A percentile compares a stretch with the other conserved stretches of the same genome.
Evolutionary conservation across 2,329 filamentous ascomycete species (phyloP).

Genomic region (Diaporthe aspalathi): DNA sequence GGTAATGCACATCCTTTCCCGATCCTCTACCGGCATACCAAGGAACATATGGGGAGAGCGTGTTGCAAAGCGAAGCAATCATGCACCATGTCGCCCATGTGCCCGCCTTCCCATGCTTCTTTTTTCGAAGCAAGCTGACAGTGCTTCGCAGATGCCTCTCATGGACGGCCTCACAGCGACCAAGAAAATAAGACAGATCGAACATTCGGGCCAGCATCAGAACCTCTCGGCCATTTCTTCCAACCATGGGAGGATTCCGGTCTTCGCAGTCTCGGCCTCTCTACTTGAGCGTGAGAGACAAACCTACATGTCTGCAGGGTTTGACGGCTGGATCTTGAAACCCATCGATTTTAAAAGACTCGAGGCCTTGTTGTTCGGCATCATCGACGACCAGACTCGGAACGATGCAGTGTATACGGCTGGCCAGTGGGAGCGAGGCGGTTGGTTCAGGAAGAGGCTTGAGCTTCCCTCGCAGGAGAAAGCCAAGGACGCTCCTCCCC

Average conservation of each 20-base stretch:
- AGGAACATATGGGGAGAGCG: neutral
- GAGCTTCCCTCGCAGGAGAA: conserved; percentile 31
- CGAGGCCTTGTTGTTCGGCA: conserved; percentile 75
- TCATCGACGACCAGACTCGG: conserved; percentile 70
- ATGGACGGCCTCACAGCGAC: conserved; percentile 86
- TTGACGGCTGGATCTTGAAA: conserved; percentile 92
- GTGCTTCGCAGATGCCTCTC: conserved; percentile 80
- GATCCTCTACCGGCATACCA: neutral
- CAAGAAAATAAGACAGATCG: conserved; percentile 83
- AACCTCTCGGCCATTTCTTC: conserved; percentile 69
- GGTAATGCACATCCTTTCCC: conserved; percentile 57
- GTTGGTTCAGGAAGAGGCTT: conserved; percentile 72
- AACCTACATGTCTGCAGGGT: conserved; percentile 80
- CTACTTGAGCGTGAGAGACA: conserved; percentile 76
- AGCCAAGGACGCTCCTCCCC: conserved; percentile 33
- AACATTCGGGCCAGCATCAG: conserved; percentile 62
- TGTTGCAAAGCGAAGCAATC: neutral
- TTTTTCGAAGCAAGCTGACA: neutral
- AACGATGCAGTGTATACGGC: conserved; percentile 73
- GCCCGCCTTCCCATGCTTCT: too few relatives aligned
- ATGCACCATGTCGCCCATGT: neutral
- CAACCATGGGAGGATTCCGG: conserved; percentile 76
- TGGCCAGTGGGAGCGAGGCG: conserved; percentile 85
- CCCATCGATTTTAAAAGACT: conserved; percentile 85
- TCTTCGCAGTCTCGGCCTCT: conserved; percentile 89